These are phyloP conservation scores for Penicillium salamii DNA, from an alignment of 495 filamentous ascomycete species.

Conservation along the genomic window DNA sequence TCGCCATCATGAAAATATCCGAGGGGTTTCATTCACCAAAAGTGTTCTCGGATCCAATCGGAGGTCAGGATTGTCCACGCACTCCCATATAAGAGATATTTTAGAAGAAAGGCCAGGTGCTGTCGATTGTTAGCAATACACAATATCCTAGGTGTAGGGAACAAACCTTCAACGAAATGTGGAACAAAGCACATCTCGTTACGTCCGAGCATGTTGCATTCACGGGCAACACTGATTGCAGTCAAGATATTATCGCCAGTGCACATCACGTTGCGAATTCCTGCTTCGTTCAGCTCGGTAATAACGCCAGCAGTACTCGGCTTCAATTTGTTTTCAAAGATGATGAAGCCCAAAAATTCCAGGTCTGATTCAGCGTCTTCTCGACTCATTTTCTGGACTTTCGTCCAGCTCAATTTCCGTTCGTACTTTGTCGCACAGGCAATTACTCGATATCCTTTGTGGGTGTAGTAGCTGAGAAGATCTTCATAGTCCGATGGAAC, in stretches of 20 bases:
- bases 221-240: conserved; percentile 91
- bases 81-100: conserved; percentile 80
- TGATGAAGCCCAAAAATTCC: conserved; percentile 90
- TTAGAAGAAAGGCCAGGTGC: conserved; percentile 64
- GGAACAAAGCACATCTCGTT: conserved; percentile 89
- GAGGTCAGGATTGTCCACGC: conserved; percentile 77
- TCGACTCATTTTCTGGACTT: conserved; percentile 89
- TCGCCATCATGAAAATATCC: background rate
- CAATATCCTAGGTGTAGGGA: background rate
- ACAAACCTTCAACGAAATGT: conserved; percentile 71
- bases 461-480: conserved; percentile 82
- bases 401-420: conserved; percentile 83
- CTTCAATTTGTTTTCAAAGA: conserved; percentile 99
- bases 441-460: conserved; percentile 96
- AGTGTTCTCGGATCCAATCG: conserved; percentile 75
- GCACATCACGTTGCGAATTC: conserved; percentile 92
- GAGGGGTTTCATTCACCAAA: conserved; percentile 45
- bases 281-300: conserved; percentile 76
- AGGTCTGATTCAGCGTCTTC: conserved; percentile 77
- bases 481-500: conserved; percentile 90
- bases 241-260: conserved; percentile 99
- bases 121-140: conserved; percentile 18
- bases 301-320: conserved; percentile 73
- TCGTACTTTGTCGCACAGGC: conserved; percentile 89
- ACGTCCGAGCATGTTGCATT: conserved; percentile 79